phyloP scores from a whole-genome alignment of 2,329 filamentous ascomycete species.

The Anthostomella pinea region DNA sequence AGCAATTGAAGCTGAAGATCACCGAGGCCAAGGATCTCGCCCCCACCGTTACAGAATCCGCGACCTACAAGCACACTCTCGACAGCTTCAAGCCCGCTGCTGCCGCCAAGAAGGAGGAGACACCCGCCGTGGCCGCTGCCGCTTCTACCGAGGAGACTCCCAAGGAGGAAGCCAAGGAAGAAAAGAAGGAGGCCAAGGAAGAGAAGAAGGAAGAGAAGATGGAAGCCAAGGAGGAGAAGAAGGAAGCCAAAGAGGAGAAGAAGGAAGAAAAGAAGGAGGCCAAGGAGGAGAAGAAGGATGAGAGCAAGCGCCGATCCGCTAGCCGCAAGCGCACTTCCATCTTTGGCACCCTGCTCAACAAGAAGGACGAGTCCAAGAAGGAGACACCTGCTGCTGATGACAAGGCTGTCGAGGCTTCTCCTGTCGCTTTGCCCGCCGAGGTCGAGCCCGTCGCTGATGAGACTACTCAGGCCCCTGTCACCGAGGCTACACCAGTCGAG shows the following conservation, averaged over 20 bases:
- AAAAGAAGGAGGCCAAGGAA: conserved; percentile 44
- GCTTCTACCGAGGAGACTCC: conserved; percentile 32
- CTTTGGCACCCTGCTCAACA: conserved; percentile 56
- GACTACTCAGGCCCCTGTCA: conserved; percentile 28
- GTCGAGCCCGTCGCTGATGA: conserved; percentile 30
- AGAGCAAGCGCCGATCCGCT: conserved; percentile 60
- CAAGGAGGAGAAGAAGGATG: conserved; percentile 55
- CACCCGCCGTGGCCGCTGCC: conserved; percentile 39
- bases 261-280: conserved; percentile 40
- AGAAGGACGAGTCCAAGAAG: conserved; percentile 50
- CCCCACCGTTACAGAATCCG: conserved; percentile 69
- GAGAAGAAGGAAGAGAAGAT: conserved; percentile 35
- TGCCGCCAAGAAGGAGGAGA: conserved; percentile 43
- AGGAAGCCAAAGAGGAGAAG: conserved; percentile 39
- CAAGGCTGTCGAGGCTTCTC: conserved; percentile 37
- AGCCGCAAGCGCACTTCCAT: conserved; percentile 65
- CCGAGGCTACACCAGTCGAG: conserved; percentile 32
- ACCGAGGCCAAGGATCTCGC: conserved; percentile 81
- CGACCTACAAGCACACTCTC: conserved; percentile 84
- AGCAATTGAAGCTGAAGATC: conserved; percentile 77
- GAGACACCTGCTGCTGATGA: conserved; percentile 36
- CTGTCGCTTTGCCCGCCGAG: conserved; percentile 33
- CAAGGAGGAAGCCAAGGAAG: conserved; percentile 34
- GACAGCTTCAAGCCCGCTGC: conserved; percentile 62
- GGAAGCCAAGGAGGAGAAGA: conserved; percentile 52